phyloP scores from a whole-genome alignment of 2,329 filamentous ascomycete genomes.

The Clonostachys byssicola region DNA sequence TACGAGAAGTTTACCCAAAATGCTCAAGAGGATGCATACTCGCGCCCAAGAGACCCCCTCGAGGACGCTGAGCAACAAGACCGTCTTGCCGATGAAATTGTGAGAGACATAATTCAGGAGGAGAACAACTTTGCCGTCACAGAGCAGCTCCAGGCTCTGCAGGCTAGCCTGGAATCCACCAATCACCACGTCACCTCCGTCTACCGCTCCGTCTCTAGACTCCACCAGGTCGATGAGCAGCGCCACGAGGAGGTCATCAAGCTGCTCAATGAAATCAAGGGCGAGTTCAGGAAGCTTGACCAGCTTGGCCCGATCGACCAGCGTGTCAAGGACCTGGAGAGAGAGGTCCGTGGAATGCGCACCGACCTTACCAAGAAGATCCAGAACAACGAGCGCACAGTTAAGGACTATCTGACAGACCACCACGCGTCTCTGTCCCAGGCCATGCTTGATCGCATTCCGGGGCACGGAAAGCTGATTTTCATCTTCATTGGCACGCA shows the following conservation, averaged over 20 bases:
- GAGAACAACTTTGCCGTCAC: slow-evolving; percentile 42
- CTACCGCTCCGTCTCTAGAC: slow-evolving; percentile 49
- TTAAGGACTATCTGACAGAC: slow-evolving; percentile 45
- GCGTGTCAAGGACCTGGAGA: slow-evolving; percentile 48
- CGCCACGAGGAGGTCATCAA: slow-evolving; percentile 50
- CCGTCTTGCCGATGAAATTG: slow-evolving; percentile 25
- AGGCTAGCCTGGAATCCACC: slow-evolving; percentile 74
- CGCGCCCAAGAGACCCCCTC: slow-evolving; percentile 23
- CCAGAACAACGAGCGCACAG: slow-evolving; percentile 44
- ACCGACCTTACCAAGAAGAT: slow-evolving; percentile 46
- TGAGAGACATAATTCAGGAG: slow-evolving; percentile 44
- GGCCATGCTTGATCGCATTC: slow-evolving; percentile 40
- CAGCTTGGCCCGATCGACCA: slow-evolving; percentile 35
- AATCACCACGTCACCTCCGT: slow-evolving; percentile 65
- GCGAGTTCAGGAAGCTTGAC: slow-evolving; percentile 39
- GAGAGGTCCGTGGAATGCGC: slow-evolving; percentile 55
- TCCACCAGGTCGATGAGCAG: slow-evolving; percentile 47
- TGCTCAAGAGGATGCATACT: slow-evolving; percentile 6
- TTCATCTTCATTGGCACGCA: slow-evolving; percentile 73
- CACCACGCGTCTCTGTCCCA: slow-evolving; percentile 46
- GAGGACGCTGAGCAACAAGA: slow-evolving; percentile 6
- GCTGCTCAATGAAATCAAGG: slow-evolving; percentile 41
- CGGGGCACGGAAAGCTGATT: slow-evolving; percentile 52
- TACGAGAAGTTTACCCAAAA: slow-evolving; percentile 14
- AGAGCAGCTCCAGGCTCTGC: slow-evolving; percentile 83